A percentile compares a stretch with the other conserved stretches of the same genome.
These are phyloP conservation scores for Solanum medicagineum DNA, from an alignment of 257 asterid genomes.

Conservation along the genomic window DNA sequence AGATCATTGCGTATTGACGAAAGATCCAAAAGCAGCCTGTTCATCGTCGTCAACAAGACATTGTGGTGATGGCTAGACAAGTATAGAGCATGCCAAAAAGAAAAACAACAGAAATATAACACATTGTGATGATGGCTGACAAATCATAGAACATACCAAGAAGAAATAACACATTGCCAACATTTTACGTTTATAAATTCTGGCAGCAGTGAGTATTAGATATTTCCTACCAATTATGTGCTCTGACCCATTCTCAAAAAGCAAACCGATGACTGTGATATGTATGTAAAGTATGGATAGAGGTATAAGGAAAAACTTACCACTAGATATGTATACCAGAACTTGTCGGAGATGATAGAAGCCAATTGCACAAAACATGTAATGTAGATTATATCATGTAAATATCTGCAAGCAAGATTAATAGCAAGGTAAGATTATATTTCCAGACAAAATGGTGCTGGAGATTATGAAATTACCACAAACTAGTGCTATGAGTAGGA, in stretches of 20 bases:
- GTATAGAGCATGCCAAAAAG: neutral
- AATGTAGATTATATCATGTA: constrained; percentile 84
- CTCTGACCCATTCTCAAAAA: neutral
- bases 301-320: constrained; percentile 25
- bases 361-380: constrained; percentile 84
- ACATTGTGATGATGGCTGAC: neutral
- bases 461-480: neutral
- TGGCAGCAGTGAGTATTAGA: neutral
- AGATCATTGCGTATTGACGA: neutral
- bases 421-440: neutral
- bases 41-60: neutral
- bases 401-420: constrained; percentile 47
- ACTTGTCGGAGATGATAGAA: constrained; percentile 72
- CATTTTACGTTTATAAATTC: neutral
- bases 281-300: neutral
- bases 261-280: neutral
- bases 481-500: neutral
- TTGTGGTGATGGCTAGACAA: neutral
- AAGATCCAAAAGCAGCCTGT: neutral
- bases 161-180: neutral
- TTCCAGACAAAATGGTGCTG: neutral
- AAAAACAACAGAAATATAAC: neutral
- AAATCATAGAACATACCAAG: neutral
- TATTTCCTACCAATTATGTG: neutral
- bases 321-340: constrained; percentile 83